Percentiles rank a stretch among this genome's conserved stretches.
Evolutionary conservation across 495 filamentous ascomycete species (phyloP).

Genomic region (Daldinia decipiens): DNA sequence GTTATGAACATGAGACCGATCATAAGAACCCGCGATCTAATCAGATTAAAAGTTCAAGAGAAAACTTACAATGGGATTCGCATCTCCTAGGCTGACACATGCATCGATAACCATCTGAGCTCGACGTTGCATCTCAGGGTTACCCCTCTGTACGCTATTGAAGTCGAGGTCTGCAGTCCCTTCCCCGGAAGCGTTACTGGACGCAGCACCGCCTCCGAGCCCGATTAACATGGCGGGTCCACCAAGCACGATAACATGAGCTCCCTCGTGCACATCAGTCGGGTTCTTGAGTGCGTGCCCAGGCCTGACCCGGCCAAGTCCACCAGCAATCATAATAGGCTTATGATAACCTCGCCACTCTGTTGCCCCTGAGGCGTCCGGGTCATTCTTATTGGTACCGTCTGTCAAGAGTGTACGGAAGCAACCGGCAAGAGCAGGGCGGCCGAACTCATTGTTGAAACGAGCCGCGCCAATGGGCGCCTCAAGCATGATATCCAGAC

Average conservation of each 20-base stretch:
- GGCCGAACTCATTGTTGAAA: slow-evolving; percentile 98
- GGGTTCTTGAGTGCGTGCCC: slow-evolving; percentile 88
- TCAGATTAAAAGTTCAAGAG: background rate
- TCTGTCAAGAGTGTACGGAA: slow-evolving; percentile 86
- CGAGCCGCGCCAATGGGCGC: slow-evolving; percentile 93
- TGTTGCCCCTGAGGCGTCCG: slow-evolving; percentile 54
- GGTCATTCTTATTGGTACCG: slow-evolving; percentile 65
- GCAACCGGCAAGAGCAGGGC: slow-evolving; percentile 88
- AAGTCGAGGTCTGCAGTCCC: slow-evolving; percentile 92
- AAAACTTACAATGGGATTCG: slow-evolving; percentile 75
- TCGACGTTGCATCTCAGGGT: slow-evolving; percentile 93
- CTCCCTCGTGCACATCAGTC: slow-evolving; percentile 78
- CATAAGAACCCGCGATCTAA: too few species aligned
- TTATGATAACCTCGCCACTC: slow-evolving; percentile 96
- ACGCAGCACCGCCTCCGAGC: slow-evolving; percentile 93
- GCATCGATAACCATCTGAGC: slow-evolving; percentile 93
- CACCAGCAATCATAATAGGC: slow-evolving; percentile 98
- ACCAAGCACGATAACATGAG: slow-evolving; percentile 89
- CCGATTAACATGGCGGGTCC: slow-evolving; percentile 98
- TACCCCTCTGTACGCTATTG: slow-evolving; percentile 92
- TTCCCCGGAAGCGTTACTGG: slow-evolving; percentile 88
- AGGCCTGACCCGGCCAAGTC: slow-evolving; percentile 94
- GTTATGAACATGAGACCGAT: background rate
- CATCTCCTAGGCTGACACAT: slow-evolving; percentile 81
- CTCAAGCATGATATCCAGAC: slow-evolving; percentile 95